Conservation (phyloP, 1,284 basidiomycete species). For the Wolfiporia cocos region DNA sequence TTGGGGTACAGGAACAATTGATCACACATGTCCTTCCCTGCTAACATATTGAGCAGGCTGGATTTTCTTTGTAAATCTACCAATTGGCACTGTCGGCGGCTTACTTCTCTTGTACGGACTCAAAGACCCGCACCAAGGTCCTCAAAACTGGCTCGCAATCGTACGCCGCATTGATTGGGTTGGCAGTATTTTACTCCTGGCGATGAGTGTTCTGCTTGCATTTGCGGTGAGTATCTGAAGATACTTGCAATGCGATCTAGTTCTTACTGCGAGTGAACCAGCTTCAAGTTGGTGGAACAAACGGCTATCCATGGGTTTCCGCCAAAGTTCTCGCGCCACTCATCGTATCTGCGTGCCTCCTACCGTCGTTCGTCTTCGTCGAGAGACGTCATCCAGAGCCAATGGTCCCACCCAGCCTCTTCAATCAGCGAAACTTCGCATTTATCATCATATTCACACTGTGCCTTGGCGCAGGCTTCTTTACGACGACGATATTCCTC, state of each 20-base stretch:
- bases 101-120: neutral
- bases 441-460: neutral
- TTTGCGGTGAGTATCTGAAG: neutral
- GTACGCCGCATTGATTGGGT: neutral
- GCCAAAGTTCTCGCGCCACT: neutral
- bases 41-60: neutral
- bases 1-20: neutral
- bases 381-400: slow-evolving; percentile 1
- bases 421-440: neutral
- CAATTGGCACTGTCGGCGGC: neutral
- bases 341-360: neutral
- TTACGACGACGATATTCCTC: neutral
- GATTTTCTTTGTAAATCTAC: slow-evolving; percentile 1
- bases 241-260: no score
- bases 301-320: neutral
- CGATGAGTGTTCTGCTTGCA: neutral
- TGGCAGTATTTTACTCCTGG: neutral
- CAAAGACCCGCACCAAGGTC: neutral
- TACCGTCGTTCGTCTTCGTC: neutral
- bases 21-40: neutral
- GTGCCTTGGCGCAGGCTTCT: neutral
- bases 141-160: neutral
- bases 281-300: neutral
- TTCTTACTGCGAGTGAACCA: no score
- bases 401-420: neutral